Percentiles rank a stretch among this genome's conserved stretches.
Conservation (phyloP, 2,329 filamentous ascomycete genomes). For the Ophiostoma sp. region DNA sequence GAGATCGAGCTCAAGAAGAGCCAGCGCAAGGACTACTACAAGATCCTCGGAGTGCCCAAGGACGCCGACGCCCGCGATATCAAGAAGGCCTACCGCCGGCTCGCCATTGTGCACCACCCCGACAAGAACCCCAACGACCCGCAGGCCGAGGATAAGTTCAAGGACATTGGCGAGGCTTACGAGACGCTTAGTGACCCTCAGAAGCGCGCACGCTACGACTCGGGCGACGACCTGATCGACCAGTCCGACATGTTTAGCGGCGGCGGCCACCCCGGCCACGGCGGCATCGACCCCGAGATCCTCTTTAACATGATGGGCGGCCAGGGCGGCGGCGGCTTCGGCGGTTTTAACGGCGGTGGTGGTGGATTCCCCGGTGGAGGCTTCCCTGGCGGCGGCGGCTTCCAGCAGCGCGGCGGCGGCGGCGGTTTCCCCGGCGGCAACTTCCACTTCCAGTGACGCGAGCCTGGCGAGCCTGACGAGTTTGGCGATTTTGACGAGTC, state of each 20-base stretch:
- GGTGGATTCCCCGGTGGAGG: conserved; percentile 46
- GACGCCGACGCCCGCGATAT: conserved; percentile 77
- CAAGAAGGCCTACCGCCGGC: conserved; percentile 94
- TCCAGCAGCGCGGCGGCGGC: conserved; percentile 36
- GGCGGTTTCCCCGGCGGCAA: conserved; percentile 31
- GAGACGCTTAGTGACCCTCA: conserved; percentile 91
- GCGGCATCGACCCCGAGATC: conserved; percentile 69
- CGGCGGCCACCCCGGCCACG: conserved; percentile 58
- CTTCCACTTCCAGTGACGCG: conserved; percentile 46
- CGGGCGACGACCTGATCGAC: conserved; percentile 84
- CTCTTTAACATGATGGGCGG: conserved; percentile 80
- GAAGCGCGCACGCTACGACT: conserved; percentile 89
- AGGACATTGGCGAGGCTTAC: conserved; percentile 96
- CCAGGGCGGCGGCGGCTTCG: conserved; percentile 46
- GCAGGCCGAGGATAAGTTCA: conserved; percentile 84
- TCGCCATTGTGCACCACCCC: conserved; percentile 90
- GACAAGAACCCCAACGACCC: conserved; percentile 94
- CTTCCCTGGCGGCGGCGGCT: conserved; percentile 46
- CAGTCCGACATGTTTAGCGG: conserved; percentile 78
- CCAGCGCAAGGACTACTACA: conserved; percentile 97
- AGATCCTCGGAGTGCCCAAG: conserved; percentile 86
- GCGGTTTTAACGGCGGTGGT: conserved; percentile 44
- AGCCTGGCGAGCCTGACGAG: conserved; percentile 35
- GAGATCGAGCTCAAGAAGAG: conserved; percentile 97
- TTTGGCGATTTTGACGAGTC: not conserved